Percentiles rank a stretch among this genome's conserved stretches.
Conservation (phyloP, 495 filamentous ascomycete species). For the Penicillium goetzii region DNA sequence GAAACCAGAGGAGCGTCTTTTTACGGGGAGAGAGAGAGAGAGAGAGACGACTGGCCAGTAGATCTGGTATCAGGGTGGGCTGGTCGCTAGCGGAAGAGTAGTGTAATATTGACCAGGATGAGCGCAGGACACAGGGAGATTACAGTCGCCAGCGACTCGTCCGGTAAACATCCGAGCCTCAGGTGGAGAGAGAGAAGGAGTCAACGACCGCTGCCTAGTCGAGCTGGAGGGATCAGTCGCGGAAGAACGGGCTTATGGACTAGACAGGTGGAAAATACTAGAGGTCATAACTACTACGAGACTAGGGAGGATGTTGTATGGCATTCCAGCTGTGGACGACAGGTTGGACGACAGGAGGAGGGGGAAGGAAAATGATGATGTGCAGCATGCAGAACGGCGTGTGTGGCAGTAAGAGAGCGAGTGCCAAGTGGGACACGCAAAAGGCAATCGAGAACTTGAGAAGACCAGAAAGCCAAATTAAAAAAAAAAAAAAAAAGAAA, state of each 20-base stretch:
- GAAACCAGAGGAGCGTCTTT: background rate
- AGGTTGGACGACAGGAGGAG: slow-evolving; percentile 13
- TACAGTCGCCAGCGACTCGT: slow-evolving; percentile 23
- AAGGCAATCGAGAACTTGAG: slow-evolving; percentile 9
- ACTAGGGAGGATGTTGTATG: slow-evolving; percentile 14
- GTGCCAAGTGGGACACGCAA: background rate
- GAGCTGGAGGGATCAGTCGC: slow-evolving; percentile 11
- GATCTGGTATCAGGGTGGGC: slow-evolving; percentile 30
- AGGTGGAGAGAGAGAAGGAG: slow-evolving; percentile 10
- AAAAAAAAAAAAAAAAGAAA: background rate
- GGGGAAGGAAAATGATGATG: slow-evolving; percentile 33
- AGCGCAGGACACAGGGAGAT: slow-evolving; percentile 40
- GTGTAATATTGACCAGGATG: slow-evolving; percentile 51
- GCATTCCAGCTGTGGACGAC: slow-evolving; percentile 12
- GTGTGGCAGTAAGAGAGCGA: slow-evolving; percentile 20
- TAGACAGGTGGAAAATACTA: background rate
- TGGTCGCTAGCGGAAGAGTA: slow-evolving; percentile 46
- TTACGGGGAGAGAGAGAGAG: background rate
- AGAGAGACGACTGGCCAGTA: background rate
- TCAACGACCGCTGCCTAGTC: slow-evolving; percentile 21
- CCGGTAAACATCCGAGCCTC: slow-evolving; percentile 30
- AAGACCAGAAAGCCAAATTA: slow-evolving; percentile 13
- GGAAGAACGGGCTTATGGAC: background rate
- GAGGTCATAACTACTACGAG: background rate
- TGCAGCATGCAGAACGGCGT: slow-evolving; percentile 39